Base-by-base conservation (phyloP, 2,329 filamentous ascomycete species). In the Bipolaris oryzae region DNA sequence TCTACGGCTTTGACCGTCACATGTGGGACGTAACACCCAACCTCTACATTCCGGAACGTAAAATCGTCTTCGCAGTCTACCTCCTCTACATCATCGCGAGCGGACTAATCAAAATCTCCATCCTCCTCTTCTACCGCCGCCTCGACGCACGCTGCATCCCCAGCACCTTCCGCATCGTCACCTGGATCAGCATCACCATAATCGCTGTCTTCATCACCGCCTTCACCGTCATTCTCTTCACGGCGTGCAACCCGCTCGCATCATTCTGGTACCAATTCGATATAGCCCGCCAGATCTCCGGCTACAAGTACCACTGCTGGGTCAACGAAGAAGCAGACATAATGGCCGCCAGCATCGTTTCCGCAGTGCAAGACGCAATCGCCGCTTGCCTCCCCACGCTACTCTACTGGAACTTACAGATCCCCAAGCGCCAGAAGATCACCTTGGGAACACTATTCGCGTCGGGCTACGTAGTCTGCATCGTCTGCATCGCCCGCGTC, bases 101-200 rank as follows among this genome's bases (percentile, higher is more conserved):
- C 6, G 60, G 66, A 1, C 50, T 67, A 3, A 61, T 70, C 33
- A 71, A 70, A 43, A 50, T 67, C 9, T 68, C 66, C 18, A 68
- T 70, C 11, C 55, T 71, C 3, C 60, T 63, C 20, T 67, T 67
- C 58, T 67, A 65, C 49, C 61, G 62, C 5, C 63, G 65, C 11
- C 55, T 69, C 5, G 59, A 61, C 18, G 38, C 55, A 1, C 50
- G 62, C 16, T 46, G 49, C 20, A 51, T 65, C 10, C 57, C 63
- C 2, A 49, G 44, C 3, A 31, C 28, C 11, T 69, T 67, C 33
- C 44, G 58, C 34, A 50, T 54, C 38, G 47, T 49, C 1, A 64
- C 58, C 3, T 58, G 62, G 55, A 33, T 64, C 5, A 61, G n/a
- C 49, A 69, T 67, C n/a, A 31, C 23, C 7, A 56, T 53, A 35